Percentiles rank a stretch among this genome's conserved stretches.
Evolutionary conservation across 768 basidiomycete genomes (phyloP).

Genomic region (Phaffia tasmanica): DNA sequence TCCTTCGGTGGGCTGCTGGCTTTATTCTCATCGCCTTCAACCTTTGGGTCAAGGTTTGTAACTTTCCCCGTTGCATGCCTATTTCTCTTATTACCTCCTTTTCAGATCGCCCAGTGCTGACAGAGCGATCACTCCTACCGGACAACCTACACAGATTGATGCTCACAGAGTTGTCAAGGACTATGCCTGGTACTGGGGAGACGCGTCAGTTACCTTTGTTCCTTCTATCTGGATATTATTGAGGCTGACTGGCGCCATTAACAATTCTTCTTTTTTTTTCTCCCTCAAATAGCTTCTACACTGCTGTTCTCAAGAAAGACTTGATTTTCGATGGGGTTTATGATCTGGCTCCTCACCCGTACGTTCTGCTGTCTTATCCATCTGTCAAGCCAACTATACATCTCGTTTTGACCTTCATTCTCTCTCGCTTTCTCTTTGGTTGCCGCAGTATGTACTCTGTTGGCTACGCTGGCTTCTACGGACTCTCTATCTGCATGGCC

Average conservation of each 20-base stretch:
- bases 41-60: constrained; percentile 73
- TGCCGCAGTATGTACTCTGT: constrained; percentile 66
- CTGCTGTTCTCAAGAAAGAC: constrained; percentile 41
- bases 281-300: constrained; percentile 34
- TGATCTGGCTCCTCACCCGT: constrained; percentile 55
- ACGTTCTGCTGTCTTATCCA: neutral
- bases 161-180: constrained; percentile 96
- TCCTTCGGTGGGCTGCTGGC: constrained; percentile 81
- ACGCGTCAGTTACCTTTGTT: neutral
- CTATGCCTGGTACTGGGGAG: constrained; percentile 91
- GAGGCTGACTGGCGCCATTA: neutral
- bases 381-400: neutral
- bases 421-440: neutral
- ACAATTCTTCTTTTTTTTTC: constrained; percentile 5
- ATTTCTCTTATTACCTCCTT: neutral
- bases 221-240: neutral
- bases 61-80: neutral
- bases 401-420: neutral
- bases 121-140: neutral
- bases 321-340: constrained; percentile 97
- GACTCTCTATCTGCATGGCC: constrained; percentile 77
- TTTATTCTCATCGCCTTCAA: constrained; percentile 81
- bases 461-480: constrained; percentile 76
- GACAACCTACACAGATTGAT: constrained; percentile 47
- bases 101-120: neutral